Evolutionary conservation across 345 rosid species (phyloP), one percentile per base, ranked within the genome.

Genomic region (Euphorbia tirucalli): DNA sequence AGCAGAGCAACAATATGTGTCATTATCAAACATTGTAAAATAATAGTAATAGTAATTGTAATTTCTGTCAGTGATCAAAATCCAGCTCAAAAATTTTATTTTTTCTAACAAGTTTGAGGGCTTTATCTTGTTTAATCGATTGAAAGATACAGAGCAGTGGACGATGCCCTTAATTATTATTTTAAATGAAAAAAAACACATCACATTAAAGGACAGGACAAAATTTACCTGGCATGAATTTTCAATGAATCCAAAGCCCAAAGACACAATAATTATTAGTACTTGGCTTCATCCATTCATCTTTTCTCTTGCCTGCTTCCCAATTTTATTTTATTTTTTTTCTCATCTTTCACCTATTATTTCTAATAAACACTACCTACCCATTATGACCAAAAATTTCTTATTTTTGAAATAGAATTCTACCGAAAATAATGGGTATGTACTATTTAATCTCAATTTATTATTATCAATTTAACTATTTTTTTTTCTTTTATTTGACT

Each of bases 231-330:
- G 62, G 62, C 65, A 24, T 18, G 11, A 7, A 59, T 24, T 59
- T 62, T 56, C 1, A 7, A 25, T 55, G 9, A 37, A 15, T 55
- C 61, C 15, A 69, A 10, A 18, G 24, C 24, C 61, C 30, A 22
- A 37, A 55, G 19, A 39, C 63, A 56, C 28, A 37, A 2, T 37
- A 22, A 35, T 28, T 43, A 50, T 6, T 2, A 64, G 27, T 62
- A 21, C 71, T 43, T 72, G 66, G 74, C 43, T 50, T 67, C 44
- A 5, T 41, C 58, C 80, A 10, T 9, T 54, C 11, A 54, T 52
- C 30, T 4, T 3, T n/a, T n/a, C n/a, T n/a, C n/a, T n/a, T n/a
- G n/a, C n/a, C n/a, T n/a, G n/a, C 1, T 7, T 50, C 5, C 44
- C 57, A 27, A 0, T 19, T 15, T 41, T 41, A 8, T 18, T 55